phyloP scores from a whole-genome alignment of 2,329 filamentous ascomycete species.

The Ceratocystis diversiconidia region DNA sequence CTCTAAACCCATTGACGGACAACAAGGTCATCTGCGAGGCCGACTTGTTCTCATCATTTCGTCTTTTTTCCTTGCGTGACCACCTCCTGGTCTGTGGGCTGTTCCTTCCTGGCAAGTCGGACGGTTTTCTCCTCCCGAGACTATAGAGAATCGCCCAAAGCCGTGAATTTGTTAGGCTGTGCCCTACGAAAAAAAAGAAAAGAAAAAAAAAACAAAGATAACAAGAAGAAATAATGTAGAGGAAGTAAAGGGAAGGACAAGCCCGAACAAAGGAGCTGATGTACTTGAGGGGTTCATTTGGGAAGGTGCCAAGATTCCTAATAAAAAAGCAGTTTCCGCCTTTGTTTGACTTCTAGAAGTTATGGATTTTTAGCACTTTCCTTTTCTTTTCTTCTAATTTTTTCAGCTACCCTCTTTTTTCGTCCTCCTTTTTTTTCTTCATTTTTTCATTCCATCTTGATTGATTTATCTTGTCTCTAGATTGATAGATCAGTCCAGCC shows the following conservation, averaged over 20 bases:
- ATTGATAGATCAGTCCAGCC: not conserved
- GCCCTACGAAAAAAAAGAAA: not conserved
- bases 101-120: constrained; percentile 1
- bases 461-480: not conserved
- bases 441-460: not conserved
- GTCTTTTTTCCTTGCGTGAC: not conserved
- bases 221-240: not conserved
- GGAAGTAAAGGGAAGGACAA: not conserved
- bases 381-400: not conserved
- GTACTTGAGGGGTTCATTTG: not conserved
- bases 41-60: constrained; percentile 5
- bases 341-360: constrained; percentile 6
- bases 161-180: not conserved
- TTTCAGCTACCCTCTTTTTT: not conserved
- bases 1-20: not conserved
- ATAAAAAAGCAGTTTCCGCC: not conserved
- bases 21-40: not conserved
- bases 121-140: not conserved
- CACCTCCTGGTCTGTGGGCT: not conserved
- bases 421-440: not conserved
- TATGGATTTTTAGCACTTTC: not conserved
- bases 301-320: constrained; percentile 1
- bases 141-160: not conserved
- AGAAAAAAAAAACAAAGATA: not conserved
- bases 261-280: not conserved